Base-by-base conservation (phyloP, 176 grass and related monocot genomes). In the Typha latifolia region DNA sequence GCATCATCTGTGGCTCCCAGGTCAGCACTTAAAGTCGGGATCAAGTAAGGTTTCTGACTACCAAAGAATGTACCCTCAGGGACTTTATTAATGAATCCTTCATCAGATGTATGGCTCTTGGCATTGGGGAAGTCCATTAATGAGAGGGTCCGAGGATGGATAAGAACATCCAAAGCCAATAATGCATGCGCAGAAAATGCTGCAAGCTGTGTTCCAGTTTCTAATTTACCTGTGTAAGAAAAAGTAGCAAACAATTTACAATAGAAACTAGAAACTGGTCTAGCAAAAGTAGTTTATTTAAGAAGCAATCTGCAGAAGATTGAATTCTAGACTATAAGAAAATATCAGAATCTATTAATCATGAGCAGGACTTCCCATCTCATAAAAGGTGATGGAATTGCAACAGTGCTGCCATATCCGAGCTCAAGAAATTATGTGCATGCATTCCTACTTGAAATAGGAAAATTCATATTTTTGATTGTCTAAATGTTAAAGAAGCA, bases 101-200 rank as follows among this genome's bases (percentile, higher is more conserved):
- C 37, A 77, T 66, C 66, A 80, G 47, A 52, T 61, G 66, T 51
- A 9, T 5, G 49, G 14, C 14, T 49, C 15, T 18, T 75, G 6
- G 51, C 51, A 61, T 10, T 27, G 24, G 51, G 24, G n/a, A 26
- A 13, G 24, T 63, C 80, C 61, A 75, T 78, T 49, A 92, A 64
- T 31, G 85, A 75, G 24, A 90, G 82, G 43, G 86, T 81, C 48
- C 83, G 85, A 62, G 93, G 89, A 70, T 97, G 94, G 0, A 74
- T 84, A 64, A 97, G 94, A 62, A 90, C 87, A 81, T 96, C 88
- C 80, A 96, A 82, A 15, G 85, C 67, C 47, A 91, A 49, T 52
- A 91, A 72, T 74, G 82, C 85, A 80, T 27, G 64, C 13, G 67
- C 82, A 79, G 82, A 96, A 71, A 89, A 89, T 31, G 70, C 70